phyloP scores from a whole-genome alignment of 768 basidiomycete genomes.

The Boletus rufocinnamomeus region DNA sequence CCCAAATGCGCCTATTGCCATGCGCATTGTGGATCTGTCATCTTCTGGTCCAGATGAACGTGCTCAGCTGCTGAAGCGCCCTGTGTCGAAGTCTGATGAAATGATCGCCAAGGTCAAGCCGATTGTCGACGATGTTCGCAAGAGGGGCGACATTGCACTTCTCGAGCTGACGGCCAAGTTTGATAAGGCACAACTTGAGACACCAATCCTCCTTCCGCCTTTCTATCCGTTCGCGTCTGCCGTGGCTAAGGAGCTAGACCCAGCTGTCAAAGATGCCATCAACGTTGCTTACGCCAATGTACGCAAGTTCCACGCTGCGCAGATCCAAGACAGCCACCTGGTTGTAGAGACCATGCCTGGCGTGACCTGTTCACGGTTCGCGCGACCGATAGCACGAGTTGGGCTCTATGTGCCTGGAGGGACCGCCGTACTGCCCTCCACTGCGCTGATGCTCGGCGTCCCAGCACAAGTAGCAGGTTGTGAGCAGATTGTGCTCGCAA shows the following conservation, averaged over 20 bases:
- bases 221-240: slow-evolving; percentile 49
- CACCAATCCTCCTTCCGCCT: slow-evolving; percentile 77
- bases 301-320: slow-evolving; percentile 87
- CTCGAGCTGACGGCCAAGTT: slow-evolving; percentile 91
- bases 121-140: slow-evolving; percentile 86
- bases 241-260: slow-evolving; percentile 60
- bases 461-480: slow-evolving; percentile 98
- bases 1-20: slow-evolving; percentile 58
- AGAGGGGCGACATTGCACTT: slow-evolving; percentile 82
- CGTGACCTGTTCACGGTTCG: slow-evolving; percentile 93
- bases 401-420: slow-evolving; percentile 98
- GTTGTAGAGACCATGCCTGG: slow-evolving; percentile 97
- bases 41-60: slow-evolving; percentile 52
- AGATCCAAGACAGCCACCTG: slow-evolving; percentile 68
- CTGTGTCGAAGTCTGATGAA: slow-evolving; percentile 71
- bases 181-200: slow-evolving; percentile 74
- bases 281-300: slow-evolving; percentile 91
- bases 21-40: slow-evolving; percentile 72
- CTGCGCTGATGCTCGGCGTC: slow-evolving; percentile 96
- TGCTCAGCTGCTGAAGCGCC: slow-evolving; percentile 76
- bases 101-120: slow-evolving; percentile 86
- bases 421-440: slow-evolving; percentile 93
- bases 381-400: slow-evolving; percentile 92
- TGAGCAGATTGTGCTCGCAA: slow-evolving; percentile 88
- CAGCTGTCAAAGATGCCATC: slow-evolving; percentile 75